Conservation (phyloP, 371 early-diverging fungal genomes). For the Batkoa obscura region DNA sequence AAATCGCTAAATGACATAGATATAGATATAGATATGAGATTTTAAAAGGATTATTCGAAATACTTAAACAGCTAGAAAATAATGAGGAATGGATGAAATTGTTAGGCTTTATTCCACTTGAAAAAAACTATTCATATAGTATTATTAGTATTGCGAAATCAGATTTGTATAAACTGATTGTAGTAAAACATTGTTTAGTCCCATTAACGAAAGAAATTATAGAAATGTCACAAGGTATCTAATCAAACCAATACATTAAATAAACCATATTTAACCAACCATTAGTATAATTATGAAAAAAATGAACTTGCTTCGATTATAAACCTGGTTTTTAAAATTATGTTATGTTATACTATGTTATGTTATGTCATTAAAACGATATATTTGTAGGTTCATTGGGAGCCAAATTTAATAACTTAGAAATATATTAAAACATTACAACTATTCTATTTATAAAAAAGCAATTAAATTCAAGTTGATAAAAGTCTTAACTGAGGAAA, state of each 20-base stretch:
- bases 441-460: not conserved
- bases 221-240: too few relatives aligned
- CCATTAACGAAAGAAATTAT: not conserved
- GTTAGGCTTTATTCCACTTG: not conserved
- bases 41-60: not conserved
- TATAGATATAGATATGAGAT: not conserved
- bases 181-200: not conserved
- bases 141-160: not conserved
- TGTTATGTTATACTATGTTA: not conserved
- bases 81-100: not conserved
- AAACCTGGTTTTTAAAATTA: not conserved
- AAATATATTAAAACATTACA: not conserved
- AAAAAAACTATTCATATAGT: not conserved
- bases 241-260: too few relatives aligned
- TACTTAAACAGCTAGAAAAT: not conserved
- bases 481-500: not conserved
- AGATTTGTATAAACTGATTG: not conserved
- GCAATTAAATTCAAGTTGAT: not conserved
- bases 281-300: too few relatives aligned
- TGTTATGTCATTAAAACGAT: not conserved
- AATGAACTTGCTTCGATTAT: not conserved
- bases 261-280: too few relatives aligned
- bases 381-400: not conserved
- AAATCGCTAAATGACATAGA: not conserved
- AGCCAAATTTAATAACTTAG: not conserved